Percentiles rank a stretch among this genome's conserved stretches.
These are phyloP conservation scores for Vaccinium macrocarpon DNA, from an alignment of 148 eudicot genomes.

Conservation along the genomic window DNA sequence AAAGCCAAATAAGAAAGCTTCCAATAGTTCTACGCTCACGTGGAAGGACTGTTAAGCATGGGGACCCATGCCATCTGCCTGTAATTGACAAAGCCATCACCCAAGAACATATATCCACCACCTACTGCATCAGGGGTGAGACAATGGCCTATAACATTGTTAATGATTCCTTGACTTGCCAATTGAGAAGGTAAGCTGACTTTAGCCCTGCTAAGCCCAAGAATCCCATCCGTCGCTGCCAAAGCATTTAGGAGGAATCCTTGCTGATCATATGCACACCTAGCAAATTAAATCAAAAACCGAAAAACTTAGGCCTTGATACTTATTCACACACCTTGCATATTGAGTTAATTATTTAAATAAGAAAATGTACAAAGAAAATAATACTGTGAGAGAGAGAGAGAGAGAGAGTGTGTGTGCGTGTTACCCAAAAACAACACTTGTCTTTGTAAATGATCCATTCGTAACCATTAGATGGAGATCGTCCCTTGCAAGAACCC, in stretches of 20 bases:
- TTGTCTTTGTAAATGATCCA: slow-evolving; percentile 38
- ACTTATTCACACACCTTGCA: slow-evolving; percentile 13
- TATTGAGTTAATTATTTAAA: background rate
- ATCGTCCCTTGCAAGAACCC: slow-evolving; percentile 62
- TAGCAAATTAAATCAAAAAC: slow-evolving; percentile 13
- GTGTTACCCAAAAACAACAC: slow-evolving; percentile 51
- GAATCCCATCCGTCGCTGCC: slow-evolving; percentile 56
- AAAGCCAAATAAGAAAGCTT: background rate
- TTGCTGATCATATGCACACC: slow-evolving; percentile 73
- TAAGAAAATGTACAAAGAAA: background rate
- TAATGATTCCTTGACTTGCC: slow-evolving; percentile 49
- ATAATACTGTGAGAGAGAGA: background rate
- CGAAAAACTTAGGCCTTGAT: slow-evolving; percentile 6
- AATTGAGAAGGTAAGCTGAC: slow-evolving; percentile 64
- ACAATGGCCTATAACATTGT: slow-evolving; percentile 62
- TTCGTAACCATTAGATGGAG: slow-evolving; percentile 38
- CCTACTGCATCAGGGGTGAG: slow-evolving; percentile 36
- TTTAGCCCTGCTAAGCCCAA: slow-evolving; percentile 60
- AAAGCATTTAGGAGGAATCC: slow-evolving; percentile 54
- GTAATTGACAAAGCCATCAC: slow-evolving; percentile 48
- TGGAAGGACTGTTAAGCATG: slow-evolving; percentile 43
- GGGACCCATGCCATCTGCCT: slow-evolving; percentile 49
- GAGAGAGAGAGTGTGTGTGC: too few species aligned
- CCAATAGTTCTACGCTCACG: slow-evolving; percentile 28
- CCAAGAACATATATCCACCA: slow-evolving; percentile 62